Conservation (phyloP, 2,329 filamentous ascomycete genomes). For the Ophioceras dolichostomum region DNA sequence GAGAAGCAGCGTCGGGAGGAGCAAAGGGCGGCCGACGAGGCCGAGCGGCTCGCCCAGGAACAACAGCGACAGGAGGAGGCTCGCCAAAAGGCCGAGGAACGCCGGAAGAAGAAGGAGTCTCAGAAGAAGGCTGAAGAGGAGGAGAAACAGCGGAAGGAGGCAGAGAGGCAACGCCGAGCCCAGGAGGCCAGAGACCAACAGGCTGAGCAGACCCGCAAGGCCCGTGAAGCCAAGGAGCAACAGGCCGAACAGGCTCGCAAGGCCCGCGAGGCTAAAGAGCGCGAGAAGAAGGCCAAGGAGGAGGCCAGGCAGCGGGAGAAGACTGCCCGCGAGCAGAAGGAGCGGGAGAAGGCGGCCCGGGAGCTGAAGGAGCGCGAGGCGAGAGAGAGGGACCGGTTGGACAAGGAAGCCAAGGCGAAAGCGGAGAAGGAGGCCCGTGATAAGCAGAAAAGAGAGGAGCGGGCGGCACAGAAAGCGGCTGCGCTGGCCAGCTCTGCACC, state of each 20-base stretch:
- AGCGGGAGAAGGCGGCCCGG: slow-evolving; percentile 61
- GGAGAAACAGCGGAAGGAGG: slow-evolving; percentile 72
- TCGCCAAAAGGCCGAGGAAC: slow-evolving; percentile 73
- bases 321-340: slow-evolving; percentile 50
- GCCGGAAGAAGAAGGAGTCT: slow-evolving; percentile 79
- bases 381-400: slow-evolving; percentile 41
- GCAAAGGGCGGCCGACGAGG: slow-evolving; percentile 80
- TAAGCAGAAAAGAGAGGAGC: slow-evolving; percentile 32
- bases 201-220: slow-evolving; percentile 74
- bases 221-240: slow-evolving; percentile 66
- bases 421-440: slow-evolving; percentile 24
- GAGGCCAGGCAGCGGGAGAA: slow-evolving; percentile 71
- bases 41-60: slow-evolving; percentile 61
- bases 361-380: slow-evolving; percentile 53
- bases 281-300: slow-evolving; percentile 74
- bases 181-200: slow-evolving; percentile 81
- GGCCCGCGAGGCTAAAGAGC: slow-evolving; percentile 64
- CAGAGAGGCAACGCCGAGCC: slow-evolving; percentile 65
- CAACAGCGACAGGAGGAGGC: slow-evolving; percentile 71
- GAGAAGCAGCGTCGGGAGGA: slow-evolving; percentile 81
- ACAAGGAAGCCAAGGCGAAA: slow-evolving; percentile 31
- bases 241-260: slow-evolving; percentile 81
- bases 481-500: slow-evolving; percentile 20
- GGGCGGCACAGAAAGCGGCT: slow-evolving; percentile 25
- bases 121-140: slow-evolving; percentile 87